These are phyloP conservation scores for Leccinum broughii DNA, from an alignment of 768 basidiomycete species.

Conservation along the genomic window DNA sequence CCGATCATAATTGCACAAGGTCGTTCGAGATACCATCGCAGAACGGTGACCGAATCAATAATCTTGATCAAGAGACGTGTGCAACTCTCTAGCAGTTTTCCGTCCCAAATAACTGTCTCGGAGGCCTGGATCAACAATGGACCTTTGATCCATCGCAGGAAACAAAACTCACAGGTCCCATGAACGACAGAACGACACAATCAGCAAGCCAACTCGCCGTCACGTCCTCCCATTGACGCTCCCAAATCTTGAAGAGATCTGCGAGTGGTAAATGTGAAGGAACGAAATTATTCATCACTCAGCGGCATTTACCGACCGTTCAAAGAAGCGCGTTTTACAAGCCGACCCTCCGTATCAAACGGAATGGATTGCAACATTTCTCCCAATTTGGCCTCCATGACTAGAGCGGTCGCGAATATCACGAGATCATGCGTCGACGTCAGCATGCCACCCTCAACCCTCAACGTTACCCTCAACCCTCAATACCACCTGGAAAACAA, in stretches of 20 bases:
- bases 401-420: constrained; percentile 51
- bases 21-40: constrained; percentile 28
- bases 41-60: constrained; percentile 26
- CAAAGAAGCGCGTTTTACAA: constrained; percentile 47
- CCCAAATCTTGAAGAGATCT: constrained; percentile 32
- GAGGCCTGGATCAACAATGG: constrained; percentile 3
- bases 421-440: constrained; percentile 44
- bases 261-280: not conserved
- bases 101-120: constrained; percentile 54
- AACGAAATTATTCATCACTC: not conserved
- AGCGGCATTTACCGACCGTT: constrained; percentile 42
- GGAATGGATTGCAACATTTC: constrained; percentile 40
- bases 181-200: constrained; percentile 28
- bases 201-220: constrained; percentile 22
- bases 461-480: constrained; percentile 23
- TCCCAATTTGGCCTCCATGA: constrained; percentile 58
- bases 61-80: constrained; percentile 43
- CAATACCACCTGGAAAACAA: constrained; percentile 41
- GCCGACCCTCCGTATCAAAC: constrained; percentile 59
- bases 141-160: not conserved
- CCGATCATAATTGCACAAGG: constrained; percentile 40
- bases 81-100: constrained; percentile 42
- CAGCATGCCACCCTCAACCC: constrained; percentile 45
- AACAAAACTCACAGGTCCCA: constrained; percentile 48
- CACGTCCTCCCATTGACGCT: constrained; percentile 25